A percentile compares a stretch with the other conserved stretches of the same genome.
Conservation (phyloP, 2,329 filamentous ascomycete species). For the Phyllachora maydis region DNA sequence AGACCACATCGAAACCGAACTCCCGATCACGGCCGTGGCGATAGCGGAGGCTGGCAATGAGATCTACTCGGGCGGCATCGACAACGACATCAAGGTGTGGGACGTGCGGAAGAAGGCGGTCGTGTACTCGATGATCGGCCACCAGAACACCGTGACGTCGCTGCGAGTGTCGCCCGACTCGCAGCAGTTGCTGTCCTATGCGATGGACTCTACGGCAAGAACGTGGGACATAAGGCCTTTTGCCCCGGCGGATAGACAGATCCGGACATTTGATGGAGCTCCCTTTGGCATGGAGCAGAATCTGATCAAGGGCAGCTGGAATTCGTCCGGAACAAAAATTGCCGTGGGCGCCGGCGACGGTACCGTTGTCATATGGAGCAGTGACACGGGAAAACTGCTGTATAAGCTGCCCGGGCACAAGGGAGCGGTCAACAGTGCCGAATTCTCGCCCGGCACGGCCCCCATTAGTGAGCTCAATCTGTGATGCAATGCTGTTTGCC, state of each 20-base stretch:
- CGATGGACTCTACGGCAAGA: slow-evolving; percentile 81
- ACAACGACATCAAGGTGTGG: slow-evolving; percentile 96
- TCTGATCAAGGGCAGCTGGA: slow-evolving; percentile 77
- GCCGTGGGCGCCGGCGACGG: slow-evolving; percentile 80
- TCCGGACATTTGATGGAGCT: slow-evolving; percentile 85
- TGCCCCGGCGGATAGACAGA: slow-evolving; percentile 66
- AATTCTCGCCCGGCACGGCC: slow-evolving; percentile 69
- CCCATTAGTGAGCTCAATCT: slow-evolving; percentile 56
- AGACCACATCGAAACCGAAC: slow-evolving; percentile 77
- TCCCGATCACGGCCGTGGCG: slow-evolving; percentile 78
- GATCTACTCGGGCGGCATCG: slow-evolving; percentile 83
- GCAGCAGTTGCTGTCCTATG: slow-evolving; percentile 74
- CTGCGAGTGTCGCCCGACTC: slow-evolving; percentile 83
- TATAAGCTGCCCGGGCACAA: slow-evolving; percentile 94
- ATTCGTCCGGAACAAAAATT: slow-evolving; percentile 65
- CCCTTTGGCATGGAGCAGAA: slow-evolving; percentile 80
- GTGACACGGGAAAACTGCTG: slow-evolving; percentile 67
- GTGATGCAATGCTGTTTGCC: neutral
- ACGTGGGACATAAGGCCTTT: slow-evolving; percentile 97
- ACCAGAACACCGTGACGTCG: slow-evolving; percentile 82
- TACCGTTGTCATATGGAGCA: slow-evolving; percentile 81
- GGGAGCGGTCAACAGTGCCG: slow-evolving; percentile 84
- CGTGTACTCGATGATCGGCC: slow-evolving; percentile 72
- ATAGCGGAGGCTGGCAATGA: slow-evolving; percentile 91
- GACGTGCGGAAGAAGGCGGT: slow-evolving; percentile 82